phyloP scores from a whole-genome alignment of 192 early-diverging fungal species.

The Allomyces arbusculus region DNA sequence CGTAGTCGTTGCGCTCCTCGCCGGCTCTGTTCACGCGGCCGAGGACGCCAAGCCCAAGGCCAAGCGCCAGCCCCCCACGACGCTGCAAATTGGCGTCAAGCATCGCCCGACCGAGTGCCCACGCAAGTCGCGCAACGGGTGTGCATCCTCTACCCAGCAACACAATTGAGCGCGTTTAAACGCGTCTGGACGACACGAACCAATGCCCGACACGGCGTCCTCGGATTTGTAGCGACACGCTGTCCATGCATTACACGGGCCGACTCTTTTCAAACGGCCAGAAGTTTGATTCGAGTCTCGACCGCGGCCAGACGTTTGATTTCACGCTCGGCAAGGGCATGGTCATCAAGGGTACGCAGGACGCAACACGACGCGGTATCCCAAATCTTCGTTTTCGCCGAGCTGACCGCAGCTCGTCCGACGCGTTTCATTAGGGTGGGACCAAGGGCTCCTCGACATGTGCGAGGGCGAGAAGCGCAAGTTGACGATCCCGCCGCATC shows the following conservation, averaged over 20 bases:
- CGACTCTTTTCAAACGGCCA: constrained; percentile 33
- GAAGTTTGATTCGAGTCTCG: constrained; percentile 53
- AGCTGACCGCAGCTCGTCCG: no score
- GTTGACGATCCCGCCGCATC: constrained; percentile 44
- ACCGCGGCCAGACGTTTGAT: constrained; percentile 42
- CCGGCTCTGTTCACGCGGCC: no score
- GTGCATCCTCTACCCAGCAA: not conserved
- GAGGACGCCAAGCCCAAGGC: not conserved
- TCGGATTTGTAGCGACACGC: constrained; percentile 20
- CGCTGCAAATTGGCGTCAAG: constrained; percentile 4
- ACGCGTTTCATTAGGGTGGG: constrained; percentile 27
- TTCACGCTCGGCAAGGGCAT: constrained; percentile 45
- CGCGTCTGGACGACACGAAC: no score
- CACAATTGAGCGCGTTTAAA: no score
- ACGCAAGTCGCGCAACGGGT: constrained; percentile 1
- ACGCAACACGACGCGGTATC: no score
- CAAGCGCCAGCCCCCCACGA: constrained; percentile 2
- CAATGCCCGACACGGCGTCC: no score
- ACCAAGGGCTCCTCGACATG: constrained; percentile 51
- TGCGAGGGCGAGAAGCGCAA: constrained; percentile 60
- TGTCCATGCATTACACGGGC: constrained; percentile 64
- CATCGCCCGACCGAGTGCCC: not conserved
- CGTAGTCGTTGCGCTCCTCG: no score
- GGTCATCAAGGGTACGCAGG: constrained; percentile 45
- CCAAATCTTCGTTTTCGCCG: no score